These are phyloP conservation scores for Fusarium sterilihyphosum DNA, from an alignment of 2,329 filamentous ascomycete species.

Conservation along the genomic window DNA sequence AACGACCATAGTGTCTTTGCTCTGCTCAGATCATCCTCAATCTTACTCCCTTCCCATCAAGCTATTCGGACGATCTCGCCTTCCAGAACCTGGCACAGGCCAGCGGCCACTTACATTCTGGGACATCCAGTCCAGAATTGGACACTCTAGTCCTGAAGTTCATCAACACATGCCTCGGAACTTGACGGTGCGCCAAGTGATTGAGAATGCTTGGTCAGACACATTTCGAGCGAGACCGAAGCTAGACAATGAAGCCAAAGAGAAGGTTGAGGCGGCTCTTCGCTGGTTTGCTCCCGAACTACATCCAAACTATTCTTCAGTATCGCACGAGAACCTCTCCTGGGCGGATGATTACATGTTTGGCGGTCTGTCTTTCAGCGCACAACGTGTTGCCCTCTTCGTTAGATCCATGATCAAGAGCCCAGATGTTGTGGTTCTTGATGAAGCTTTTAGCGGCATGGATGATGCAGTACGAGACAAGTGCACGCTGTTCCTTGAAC, in stretches of 20 bases:
- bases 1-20: conserved; percentile 90
- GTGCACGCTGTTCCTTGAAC: conserved; percentile 81
- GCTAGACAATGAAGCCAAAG: conserved; percentile 65
- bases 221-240: conserved; percentile 80
- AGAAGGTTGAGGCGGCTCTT: conserved; percentile 74
- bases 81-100: conserved; percentile 75
- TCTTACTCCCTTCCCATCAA: conserved; percentile 89
- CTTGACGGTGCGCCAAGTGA: conserved; percentile 75
- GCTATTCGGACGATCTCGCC: conserved; percentile 82
- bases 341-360: conserved; percentile 79
- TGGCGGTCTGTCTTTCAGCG: conserved; percentile 79
- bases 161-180: conserved; percentile 89
- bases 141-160: conserved; percentile 93
- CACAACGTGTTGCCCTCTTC: conserved; percentile 87
- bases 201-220: conserved; percentile 91
- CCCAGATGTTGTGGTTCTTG: conserved; percentile 83
- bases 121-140: conserved; percentile 89
- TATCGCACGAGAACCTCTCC: conserved; percentile 47
- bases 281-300: conserved; percentile 83
- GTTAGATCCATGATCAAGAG: conserved; percentile 82
- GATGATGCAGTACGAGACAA: conserved; percentile 84
- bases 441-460: conserved; percentile 90
- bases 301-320: conserved; percentile 60
- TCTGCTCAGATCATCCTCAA: conserved; percentile 96
- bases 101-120: conserved; percentile 85